Evolutionary conservation across 2,329 filamentous ascomycete species (phyloP).

Genomic region (Diaporthe amygdali): DNA sequence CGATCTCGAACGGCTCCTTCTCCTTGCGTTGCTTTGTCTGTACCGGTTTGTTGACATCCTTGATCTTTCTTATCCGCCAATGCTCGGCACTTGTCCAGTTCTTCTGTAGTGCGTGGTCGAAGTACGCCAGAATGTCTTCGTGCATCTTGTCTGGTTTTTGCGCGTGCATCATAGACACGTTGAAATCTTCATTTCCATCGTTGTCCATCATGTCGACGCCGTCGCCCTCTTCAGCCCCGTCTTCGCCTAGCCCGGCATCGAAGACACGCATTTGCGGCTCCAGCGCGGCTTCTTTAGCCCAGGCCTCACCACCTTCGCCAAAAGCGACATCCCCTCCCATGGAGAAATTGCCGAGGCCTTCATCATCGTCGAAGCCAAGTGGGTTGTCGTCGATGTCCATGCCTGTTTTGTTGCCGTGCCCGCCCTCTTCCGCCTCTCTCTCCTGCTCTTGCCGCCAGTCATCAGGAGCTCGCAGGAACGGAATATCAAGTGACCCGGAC

Average conservation of each 20-base stretch:
- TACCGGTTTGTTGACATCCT: constrained; percentile 72
- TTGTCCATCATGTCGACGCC: constrained; percentile 65
- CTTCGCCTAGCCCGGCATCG: constrained; percentile 63
- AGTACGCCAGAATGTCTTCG: constrained; percentile 96
- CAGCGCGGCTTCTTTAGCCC: constrained; percentile 87
- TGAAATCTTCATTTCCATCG: constrained; percentile 71
- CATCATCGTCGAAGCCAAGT: constrained; percentile 81
- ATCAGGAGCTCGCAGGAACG: constrained; percentile 87
- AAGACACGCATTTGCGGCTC: constrained; percentile 87
- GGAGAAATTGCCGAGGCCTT: constrained; percentile 75
- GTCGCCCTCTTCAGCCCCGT: constrained; percentile 56
- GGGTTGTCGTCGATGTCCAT: constrained; percentile 87
- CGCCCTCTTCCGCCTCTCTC: constrained; percentile 60
- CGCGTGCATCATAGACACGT: constrained; percentile 77
- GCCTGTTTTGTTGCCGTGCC: constrained; percentile 71
- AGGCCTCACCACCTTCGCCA: constrained; percentile 93
- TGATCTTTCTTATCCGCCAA: constrained; percentile 96
- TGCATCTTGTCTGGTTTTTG: constrained; percentile 74
- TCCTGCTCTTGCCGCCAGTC: constrained; percentile 80
- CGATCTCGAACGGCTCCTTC: constrained; percentile 94
- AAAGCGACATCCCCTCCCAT: constrained; percentile 78
- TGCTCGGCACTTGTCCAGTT: constrained; percentile 99
- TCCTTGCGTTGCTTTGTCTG: constrained; percentile 78
- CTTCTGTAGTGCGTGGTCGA: constrained; percentile 94
- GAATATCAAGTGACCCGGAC: constrained; percentile 84